phyloP scores from a whole-genome alignment of 2,329 filamentous ascomycete genomes.

The Paecilomyces sp. region DNA sequence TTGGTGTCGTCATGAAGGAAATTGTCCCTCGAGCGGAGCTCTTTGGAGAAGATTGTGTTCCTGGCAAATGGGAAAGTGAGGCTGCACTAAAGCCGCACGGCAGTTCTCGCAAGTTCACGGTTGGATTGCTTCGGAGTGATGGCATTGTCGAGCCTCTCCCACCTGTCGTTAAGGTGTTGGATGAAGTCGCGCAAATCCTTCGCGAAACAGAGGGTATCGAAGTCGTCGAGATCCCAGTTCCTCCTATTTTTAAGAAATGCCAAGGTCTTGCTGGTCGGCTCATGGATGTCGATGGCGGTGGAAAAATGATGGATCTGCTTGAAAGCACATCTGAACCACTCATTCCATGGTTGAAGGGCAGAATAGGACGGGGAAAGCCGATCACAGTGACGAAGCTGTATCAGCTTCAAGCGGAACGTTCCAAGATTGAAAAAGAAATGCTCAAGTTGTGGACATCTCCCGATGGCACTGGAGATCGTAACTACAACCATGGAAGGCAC shows the following conservation, averaged over 20 bases:
- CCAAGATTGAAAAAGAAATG: constrained; percentile 49
- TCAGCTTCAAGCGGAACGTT: constrained; percentile 47
- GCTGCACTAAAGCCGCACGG: not conserved
- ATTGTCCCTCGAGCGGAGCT: constrained; percentile 47
- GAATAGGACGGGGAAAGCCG: constrained; percentile 43
- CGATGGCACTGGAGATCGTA: constrained; percentile 11
- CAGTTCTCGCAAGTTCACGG: constrained; percentile 19
- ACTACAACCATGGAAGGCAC: constrained; percentile 21
- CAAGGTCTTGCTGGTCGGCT: constrained; percentile 52
- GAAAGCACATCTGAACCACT: constrained; percentile 50
- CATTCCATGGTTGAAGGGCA: constrained; percentile 52
- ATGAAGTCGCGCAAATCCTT: constrained; percentile 31
- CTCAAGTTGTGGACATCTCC: constrained; percentile 48
- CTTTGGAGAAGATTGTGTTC: constrained; percentile 44
- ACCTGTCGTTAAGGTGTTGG: constrained; percentile 31
- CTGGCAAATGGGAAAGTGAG: constrained; percentile 30
- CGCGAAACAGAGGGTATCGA: constrained; percentile 39
- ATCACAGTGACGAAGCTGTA: constrained; percentile 43
- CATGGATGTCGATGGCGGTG: constrained; percentile 52
- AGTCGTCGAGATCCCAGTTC: constrained; percentile 52
- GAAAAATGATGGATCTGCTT: constrained; percentile 50
- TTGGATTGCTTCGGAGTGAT: constrained; percentile 36
- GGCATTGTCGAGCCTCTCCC: constrained; percentile 31
- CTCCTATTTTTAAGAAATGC: constrained; percentile 46
- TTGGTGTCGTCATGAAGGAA: constrained; percentile 43